phyloP scores from a whole-genome alignment of 2,329 filamentous ascomycete species.

The Phaeosphaeria sp. region DNA sequence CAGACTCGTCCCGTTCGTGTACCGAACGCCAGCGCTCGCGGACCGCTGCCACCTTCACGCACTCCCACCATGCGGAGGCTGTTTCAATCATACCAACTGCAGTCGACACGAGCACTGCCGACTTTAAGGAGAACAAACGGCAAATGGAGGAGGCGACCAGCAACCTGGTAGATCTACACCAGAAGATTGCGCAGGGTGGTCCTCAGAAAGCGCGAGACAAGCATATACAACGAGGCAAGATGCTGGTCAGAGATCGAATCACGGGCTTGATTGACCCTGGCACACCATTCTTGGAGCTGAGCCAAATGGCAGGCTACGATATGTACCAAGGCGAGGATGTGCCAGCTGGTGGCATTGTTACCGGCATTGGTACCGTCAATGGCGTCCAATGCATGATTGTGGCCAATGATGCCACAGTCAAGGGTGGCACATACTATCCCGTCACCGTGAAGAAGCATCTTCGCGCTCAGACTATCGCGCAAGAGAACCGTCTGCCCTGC shows the following conservation, averaged over 20 bases:
- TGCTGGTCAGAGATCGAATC: conserved; percentile 90
- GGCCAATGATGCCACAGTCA: conserved; percentile 96
- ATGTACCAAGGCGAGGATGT: conserved; percentile 88
- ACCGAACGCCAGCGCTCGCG: conserved; percentile 7
- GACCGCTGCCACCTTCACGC: conserved; percentile 76
- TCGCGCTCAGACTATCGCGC: conserved; percentile 86
- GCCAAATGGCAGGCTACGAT: conserved; percentile 84
- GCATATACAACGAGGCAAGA: conserved; percentile 87
- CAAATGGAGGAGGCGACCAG: conserved; percentile 78
- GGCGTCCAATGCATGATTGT: conserved; percentile 93
- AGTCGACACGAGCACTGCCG: conserved; percentile 77
- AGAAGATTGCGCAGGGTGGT: conserved; percentile 76
- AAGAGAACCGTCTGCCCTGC: conserved; percentile 82
- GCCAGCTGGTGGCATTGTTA: conserved; percentile 89
- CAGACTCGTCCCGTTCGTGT: conserved; percentile 1
- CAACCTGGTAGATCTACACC: conserved; percentile 73
- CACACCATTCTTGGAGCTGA: conserved; percentile 91
- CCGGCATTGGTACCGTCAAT: conserved; percentile 87
- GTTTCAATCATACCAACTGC: conserved; percentile 79
- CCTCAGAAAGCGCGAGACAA: conserved; percentile 83
- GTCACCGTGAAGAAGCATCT: conserved; percentile 98
- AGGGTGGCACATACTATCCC: conserved; percentile 95
- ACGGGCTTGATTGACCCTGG: conserved; percentile 87
- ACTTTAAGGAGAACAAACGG: conserved; percentile 80
- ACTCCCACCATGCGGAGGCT: conserved; percentile 80